Evolutionary conservation across 352 stramenopile genomes (phyloP), one percentile per base, ranked within the genome.

Genomic region (Globisporangium orthogonon): DNA sequence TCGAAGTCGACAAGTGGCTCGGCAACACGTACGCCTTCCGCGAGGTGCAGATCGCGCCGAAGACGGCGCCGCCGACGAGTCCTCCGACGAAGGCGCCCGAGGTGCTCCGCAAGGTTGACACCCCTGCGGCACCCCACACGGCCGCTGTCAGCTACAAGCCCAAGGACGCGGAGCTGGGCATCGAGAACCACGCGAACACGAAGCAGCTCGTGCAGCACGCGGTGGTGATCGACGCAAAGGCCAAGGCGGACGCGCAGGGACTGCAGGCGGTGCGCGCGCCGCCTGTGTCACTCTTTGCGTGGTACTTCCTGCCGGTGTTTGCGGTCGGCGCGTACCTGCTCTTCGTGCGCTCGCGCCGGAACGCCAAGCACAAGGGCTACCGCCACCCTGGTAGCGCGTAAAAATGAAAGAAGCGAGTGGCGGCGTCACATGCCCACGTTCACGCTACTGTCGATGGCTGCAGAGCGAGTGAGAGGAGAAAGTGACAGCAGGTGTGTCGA

Each of bases 1-100:
- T 85, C 13, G 75, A 93, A 56, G 76, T 93, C 13, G 83, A 90
- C 61, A 84, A 88, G 62, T 90, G 80, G 83, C 65, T 93, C 23
- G 66, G 70, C 33, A 72, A 67, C 56, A 81, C 73, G 23, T 93
- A 78, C 61, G 73, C 60, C 13, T 93, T 82, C 61, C 70, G 69
- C 31, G 81, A 91, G 23, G 74, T 83, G n/a, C 56, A 55, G 23
- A 64, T 81, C 53, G 72, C 78, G 47, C 51, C 65, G 0, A 61
- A 53, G 13, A 74, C 70, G 9, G 30, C 58, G 35, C 53, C 65
- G 18, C 50, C 61, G 28, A 61, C 57, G 13, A 35, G 46, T 46
- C 30, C 56, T 13, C 61, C 61, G 7, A 54, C 50, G 15, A 49
- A 53, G 23, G n/a, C 56, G 5, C 35, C 61, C 10, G 49, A 31